Conservation (phyloP, 2,329 filamentous ascomycete genomes). For the Talaromyces sp. region DNA sequence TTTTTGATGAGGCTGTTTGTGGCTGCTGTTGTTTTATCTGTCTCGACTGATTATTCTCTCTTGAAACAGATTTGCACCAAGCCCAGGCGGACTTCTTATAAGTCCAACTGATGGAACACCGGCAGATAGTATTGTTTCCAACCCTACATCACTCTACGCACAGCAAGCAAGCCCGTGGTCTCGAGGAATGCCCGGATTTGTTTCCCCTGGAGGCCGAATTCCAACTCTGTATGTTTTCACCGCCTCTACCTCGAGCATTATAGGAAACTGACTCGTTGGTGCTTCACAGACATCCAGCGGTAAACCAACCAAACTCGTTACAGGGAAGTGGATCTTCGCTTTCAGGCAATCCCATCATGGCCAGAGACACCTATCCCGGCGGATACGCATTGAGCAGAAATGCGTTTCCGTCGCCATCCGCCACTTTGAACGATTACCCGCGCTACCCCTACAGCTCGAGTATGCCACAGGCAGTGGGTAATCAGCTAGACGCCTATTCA, state of each 20-base stretch:
- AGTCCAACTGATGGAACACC: conserved; percentile 31
- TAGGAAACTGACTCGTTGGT: neutral
- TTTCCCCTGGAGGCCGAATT: conserved; percentile 25
- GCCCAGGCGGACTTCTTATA: conserved; percentile 46
- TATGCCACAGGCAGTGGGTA: conserved; percentile 30
- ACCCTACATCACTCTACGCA: conserved; percentile 30
- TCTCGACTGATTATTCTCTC: conserved; percentile 10
- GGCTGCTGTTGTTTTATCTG: neutral
- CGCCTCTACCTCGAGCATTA: neutral
- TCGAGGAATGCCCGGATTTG: conserved; percentile 37
- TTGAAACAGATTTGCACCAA: conserved; percentile 47
- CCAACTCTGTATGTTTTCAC: conserved; percentile 35
- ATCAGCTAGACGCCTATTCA: conserved; percentile 30
- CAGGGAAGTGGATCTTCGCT: conserved; percentile 28
- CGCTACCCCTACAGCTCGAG: conserved; percentile 22
- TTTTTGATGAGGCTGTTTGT: conserved; percentile 22
- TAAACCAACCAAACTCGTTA: conserved; percentile 41
- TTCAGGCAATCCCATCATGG: conserved; percentile 27
- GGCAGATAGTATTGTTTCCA: conserved; percentile 31
- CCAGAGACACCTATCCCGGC: conserved; percentile 36
- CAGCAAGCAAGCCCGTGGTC: conserved; percentile 30
- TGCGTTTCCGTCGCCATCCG: conserved; percentile 26
- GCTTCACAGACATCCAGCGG: conserved; percentile 42
- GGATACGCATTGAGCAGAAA: conserved; percentile 32
- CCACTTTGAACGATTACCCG: conserved; percentile 29